A percentile compares a stretch with the other conserved stretches of the same genome.
These are phyloP conservation scores for Xylariaceae sp. DNA, from an alignment of 2,329 filamentous ascomycete species.

Conservation along the genomic window DNA sequence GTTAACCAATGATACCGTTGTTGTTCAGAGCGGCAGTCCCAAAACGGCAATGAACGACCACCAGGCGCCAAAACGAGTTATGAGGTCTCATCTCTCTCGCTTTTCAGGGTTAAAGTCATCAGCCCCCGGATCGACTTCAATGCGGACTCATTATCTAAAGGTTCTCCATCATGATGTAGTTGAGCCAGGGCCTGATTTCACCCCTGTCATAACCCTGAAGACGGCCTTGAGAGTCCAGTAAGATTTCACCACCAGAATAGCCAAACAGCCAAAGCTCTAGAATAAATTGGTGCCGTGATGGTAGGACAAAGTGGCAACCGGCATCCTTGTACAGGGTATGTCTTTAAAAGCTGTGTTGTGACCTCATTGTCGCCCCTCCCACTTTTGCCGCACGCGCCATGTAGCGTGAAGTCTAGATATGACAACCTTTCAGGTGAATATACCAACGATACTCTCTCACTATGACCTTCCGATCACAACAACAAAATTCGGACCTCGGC, in stretches of 20 bases:
- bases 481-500: constrained; percentile 27
- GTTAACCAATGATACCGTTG: constrained; percentile 19
- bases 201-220: constrained; percentile 1
- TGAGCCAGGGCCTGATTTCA: constrained; percentile 4
- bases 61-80: neutral
- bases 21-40: neutral
- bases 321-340: neutral
- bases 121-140: too few species aligned
- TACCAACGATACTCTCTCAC: constrained; percentile 11
- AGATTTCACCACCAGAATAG: neutral
- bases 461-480: constrained; percentile 33
- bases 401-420: constrained; percentile 17
- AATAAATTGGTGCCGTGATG: neutral
- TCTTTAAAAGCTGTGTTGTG: constrained; percentile 31
- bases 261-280: neutral
- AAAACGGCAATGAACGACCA: constrained; percentile 24
- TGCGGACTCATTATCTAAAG: too few species aligned
- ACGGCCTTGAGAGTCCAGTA: neutral
- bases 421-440: constrained; percentile 6
- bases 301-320: constrained; percentile 6
- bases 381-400: constrained; percentile 10
- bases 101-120: constrained; percentile 9
- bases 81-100: neutral
- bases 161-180: too few species aligned
- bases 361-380: constrained; percentile 34